Conservation (phyloP, 2,329 filamentous ascomycete genomes). For the Colletotrichum sp. region DNA sequence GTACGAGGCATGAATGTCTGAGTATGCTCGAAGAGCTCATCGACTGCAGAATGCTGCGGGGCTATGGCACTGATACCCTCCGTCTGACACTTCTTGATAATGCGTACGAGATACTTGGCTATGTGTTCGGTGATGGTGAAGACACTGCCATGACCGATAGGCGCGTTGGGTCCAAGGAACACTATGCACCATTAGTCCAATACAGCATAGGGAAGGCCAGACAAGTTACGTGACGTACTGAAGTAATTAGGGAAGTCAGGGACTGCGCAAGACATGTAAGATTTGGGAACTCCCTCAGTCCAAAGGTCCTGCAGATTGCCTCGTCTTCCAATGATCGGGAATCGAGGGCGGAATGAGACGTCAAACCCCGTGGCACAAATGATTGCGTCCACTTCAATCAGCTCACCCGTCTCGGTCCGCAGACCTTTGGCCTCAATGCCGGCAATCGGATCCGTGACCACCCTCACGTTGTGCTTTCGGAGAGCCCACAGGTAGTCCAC, state of each 20-base stretch:
- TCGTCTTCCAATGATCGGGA: slow-evolving; percentile 24
- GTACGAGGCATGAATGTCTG: slow-evolving; percentile 32
- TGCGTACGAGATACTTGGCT: slow-evolving; percentile 34
- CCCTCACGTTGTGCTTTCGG: slow-evolving; percentile 27
- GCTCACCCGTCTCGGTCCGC: background rate
- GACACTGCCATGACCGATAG: slow-evolving; percentile 22
- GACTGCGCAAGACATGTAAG: slow-evolving; percentile 30
- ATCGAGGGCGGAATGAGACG: slow-evolving; percentile 30
- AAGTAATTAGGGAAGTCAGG: slow-evolving; percentile 32
- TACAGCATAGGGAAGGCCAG: accelerated
- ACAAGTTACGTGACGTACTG: background rate
- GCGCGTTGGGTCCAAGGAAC: slow-evolving; percentile 26
- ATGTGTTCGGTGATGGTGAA: slow-evolving; percentile 33
- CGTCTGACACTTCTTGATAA: slow-evolving; percentile 31
- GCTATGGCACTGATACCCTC: slow-evolving; percentile 32
- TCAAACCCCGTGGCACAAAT: slow-evolving; percentile 27
- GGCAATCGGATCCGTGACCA: slow-evolving; percentile 25
- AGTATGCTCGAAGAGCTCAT: slow-evolving; percentile 35
- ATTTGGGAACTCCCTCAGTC: slow-evolving; percentile 26
- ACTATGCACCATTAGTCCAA: background rate
- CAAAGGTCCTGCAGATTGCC: slow-evolving; percentile 27
- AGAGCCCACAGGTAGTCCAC: slow-evolving; percentile 23
- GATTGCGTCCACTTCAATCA: slow-evolving; percentile 15
- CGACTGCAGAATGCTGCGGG: slow-evolving; percentile 26
- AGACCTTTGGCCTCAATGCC: slow-evolving; percentile 17